Percentiles rank a stretch among this genome's conserved stretches.
Evolutionary conservation across 192 early-diverging fungal genomes (phyloP).

Genomic region (Entophlyctis helioformis): DNA sequence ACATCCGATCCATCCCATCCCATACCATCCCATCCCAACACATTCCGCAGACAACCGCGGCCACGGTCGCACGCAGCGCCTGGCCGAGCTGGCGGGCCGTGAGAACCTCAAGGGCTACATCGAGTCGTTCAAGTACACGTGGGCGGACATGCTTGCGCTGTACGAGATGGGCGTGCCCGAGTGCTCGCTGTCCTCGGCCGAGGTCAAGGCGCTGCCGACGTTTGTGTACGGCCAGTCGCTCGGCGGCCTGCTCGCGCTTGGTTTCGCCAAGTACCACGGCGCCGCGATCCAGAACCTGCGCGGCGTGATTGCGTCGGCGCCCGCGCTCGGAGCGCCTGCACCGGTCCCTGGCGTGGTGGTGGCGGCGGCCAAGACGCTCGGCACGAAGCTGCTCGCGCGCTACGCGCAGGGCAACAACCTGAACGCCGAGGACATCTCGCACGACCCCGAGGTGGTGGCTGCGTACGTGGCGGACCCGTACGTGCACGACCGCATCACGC

Average conservation of each 20-base stretch:
- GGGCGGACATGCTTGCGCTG: constrained; percentile 30
- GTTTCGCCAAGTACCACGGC: constrained; percentile 5
- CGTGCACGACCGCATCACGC: constrained; percentile 33
- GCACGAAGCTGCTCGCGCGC: too few species aligned
- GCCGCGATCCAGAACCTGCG: constrained; percentile 3
- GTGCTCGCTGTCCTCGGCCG: too few species aligned
- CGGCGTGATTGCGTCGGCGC: constrained; percentile 11
- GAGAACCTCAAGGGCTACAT: constrained; percentile 23
- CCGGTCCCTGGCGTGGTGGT: too few species aligned
- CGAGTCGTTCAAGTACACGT: constrained; percentile 21
- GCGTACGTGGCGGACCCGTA: constrained; percentile 44
- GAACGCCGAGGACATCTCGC: constrained; percentile 29
- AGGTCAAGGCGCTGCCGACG: too few species aligned
- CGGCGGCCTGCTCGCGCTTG: constrained; percentile 21
- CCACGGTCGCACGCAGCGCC: neutral
- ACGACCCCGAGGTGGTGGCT: constrained; percentile 25
- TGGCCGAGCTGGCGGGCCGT: constrained; percentile 6
- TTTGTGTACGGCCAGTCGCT: constrained; percentile 43
- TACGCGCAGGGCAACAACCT: too few species aligned
- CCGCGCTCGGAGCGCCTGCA: constrained; percentile 5
- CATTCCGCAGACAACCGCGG: neutral
- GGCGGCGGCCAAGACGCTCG: too few species aligned
- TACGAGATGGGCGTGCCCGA: constrained; percentile 15
- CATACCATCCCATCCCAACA: neutral
- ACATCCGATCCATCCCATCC: neutral